Evolutionary conservation across 352 stramenopile species (phyloP).

Genomic region (Hyaloperonospora arabidopsidis): DNA sequence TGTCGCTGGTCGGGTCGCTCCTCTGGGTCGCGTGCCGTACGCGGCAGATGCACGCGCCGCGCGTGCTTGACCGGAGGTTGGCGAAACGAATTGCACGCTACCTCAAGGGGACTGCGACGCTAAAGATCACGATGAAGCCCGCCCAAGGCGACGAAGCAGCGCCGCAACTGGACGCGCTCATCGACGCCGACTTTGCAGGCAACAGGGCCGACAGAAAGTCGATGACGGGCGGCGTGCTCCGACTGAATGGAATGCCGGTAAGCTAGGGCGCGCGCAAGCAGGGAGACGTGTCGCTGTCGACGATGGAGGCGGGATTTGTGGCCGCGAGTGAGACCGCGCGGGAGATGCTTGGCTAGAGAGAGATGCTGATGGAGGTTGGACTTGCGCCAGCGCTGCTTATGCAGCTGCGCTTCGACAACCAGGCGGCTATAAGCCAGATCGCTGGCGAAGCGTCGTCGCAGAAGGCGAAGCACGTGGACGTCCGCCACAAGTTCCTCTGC

Average conservation of each 20-base stretch:
- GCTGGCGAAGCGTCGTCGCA: not conserved
- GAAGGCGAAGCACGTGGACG: not conserved
- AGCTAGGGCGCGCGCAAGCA: not conserved
- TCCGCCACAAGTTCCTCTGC: not conserved
- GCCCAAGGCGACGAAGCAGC: not conserved
- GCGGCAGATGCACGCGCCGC: too few relatives aligned
- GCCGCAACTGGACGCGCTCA: not conserved
- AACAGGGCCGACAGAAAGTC: not conserved
- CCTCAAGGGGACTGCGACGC: not conserved
- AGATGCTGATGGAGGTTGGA: not conserved
- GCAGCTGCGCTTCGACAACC: not conserved
- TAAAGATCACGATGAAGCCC: not conserved
- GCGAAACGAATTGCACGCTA: not conserved
- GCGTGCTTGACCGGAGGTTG: too few relatives aligned
- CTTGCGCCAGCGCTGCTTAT: not conserved
- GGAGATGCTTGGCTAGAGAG: not conserved
- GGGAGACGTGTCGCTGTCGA: not conserved
- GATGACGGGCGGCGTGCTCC: not conserved
- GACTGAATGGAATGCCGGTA: not conserved
- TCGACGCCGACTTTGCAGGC: not conserved
- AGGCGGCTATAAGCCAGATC: not conserved
- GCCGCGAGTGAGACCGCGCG: not conserved
- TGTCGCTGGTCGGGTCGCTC: not conserved
- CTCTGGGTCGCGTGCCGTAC: not conserved
- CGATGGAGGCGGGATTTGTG: not conserved